These are phyloP conservation scores for Glaciozyma antarctica DNA, from an alignment of 768 basidiomycete species.

Conservation along the genomic window DNA sequence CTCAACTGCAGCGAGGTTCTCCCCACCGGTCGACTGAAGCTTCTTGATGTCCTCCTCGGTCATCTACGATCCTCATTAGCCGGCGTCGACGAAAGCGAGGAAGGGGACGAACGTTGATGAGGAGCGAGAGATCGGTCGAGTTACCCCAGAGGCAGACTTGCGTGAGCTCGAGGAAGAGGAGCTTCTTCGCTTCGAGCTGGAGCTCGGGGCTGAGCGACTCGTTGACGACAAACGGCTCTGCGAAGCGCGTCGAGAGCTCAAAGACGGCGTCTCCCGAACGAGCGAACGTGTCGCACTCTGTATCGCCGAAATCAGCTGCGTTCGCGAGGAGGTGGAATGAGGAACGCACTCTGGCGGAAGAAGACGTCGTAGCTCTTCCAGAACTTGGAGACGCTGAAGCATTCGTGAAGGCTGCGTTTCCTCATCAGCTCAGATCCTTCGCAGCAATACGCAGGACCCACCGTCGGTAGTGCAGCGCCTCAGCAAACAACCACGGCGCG, in stretches of 20 bases:
- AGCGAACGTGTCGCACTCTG: slow-evolving; percentile 82
- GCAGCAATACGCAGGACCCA: too few relatives aligned
- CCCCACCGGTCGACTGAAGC: slow-evolving; percentile 94
- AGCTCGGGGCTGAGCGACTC: slow-evolving; percentile 43
- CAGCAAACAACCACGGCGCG: slow-evolving; percentile 92
- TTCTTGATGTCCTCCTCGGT: slow-evolving; percentile 93
- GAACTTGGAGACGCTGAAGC: slow-evolving; percentile 80
- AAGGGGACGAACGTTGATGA: slow-evolving; percentile 55
- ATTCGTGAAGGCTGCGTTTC: slow-evolving; percentile 54
- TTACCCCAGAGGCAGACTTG: slow-evolving; percentile 98
- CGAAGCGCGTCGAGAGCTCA: slow-evolving; percentile 84
- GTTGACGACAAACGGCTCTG: slow-evolving; percentile 63
- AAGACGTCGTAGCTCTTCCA: slow-evolving; percentile 91
- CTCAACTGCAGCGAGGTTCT: slow-evolving; percentile 84
- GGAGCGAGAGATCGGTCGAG: slow-evolving; percentile 84
- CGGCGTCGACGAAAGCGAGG: not conserved
- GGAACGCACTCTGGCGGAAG: slow-evolving; percentile 71
- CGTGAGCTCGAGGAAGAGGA: slow-evolving; percentile 83
- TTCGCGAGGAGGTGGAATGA: not conserved
- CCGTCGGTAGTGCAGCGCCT: slow-evolving; percentile 42
- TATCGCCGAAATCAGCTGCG: not conserved
- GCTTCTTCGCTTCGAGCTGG: slow-evolving; percentile 49
- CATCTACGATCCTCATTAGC: slow-evolving; percentile 46
- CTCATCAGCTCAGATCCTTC: not conserved
- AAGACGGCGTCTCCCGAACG: slow-evolving; percentile 87